phyloP scores from a whole-genome alignment of 805 yeast species.

The Zygosaccharomyces siamensis region DNA sequence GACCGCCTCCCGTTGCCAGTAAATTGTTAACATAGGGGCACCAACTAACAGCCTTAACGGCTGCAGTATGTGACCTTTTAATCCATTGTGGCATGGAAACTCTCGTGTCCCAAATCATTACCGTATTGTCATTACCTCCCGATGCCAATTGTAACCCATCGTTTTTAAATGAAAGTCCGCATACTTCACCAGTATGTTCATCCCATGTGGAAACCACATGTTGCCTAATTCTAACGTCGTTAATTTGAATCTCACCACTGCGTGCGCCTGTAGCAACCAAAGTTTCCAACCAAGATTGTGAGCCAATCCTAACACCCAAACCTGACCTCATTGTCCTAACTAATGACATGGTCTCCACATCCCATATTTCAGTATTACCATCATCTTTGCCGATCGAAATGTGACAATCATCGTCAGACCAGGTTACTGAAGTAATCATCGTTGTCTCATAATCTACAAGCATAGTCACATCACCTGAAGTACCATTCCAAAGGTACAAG shows the following conservation, averaged over 20 bases:
- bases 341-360: conserved; percentile 68
- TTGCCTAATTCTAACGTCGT: conserved; percentile 81
- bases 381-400: conserved; percentile 78
- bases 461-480: conserved; percentile 67
- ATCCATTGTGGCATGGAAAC: conserved; percentile 62
- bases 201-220: conserved; percentile 61
- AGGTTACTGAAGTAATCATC: conserved; percentile 51
- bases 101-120: conserved; percentile 89
- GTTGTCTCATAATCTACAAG: conserved; percentile 53
- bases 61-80: conserved; percentile 82
- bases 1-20: conserved; percentile 97
- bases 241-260: conserved; percentile 76
- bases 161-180: conserved; percentile 80
- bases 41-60: conserved; percentile 94
- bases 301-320: conserved; percentile 70
- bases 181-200: conserved; percentile 81
- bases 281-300: conserved; percentile 82
- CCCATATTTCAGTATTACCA: conserved; percentile 91
- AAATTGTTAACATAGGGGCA: conserved; percentile 79
- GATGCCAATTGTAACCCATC: conserved; percentile 85
- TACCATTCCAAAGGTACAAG: conserved; percentile 91
- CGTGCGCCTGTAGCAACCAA: conserved; percentile 82
- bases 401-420: conserved; percentile 90
- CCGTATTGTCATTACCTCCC: conserved; percentile 93
- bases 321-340: conserved; percentile 71